Evolutionary conservation across 768 basidiomycete species (phyloP), one percentile per base, ranked within the genome.

Genomic region (Russula compacta): DNA sequence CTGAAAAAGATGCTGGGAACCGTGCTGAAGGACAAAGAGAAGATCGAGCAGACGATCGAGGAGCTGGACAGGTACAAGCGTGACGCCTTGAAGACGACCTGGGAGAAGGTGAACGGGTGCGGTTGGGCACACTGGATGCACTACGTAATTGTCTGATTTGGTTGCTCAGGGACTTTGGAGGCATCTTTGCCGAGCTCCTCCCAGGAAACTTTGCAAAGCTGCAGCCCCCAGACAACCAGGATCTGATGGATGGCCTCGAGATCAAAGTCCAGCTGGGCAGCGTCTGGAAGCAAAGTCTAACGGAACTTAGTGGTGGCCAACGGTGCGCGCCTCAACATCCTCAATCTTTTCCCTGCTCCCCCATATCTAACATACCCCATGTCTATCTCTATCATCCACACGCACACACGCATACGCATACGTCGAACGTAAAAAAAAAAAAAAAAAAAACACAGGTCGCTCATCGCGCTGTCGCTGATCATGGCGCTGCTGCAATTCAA

Each of bases 401-500:
- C 24, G 19, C 24, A 29, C 1, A 29, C 24, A 35, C 35, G n/a
- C 10, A n/a, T 17, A 33, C 48, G n/a, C 14, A 49, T 10, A 15
- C 40, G 24, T 29, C 14, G 2, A 14, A n/a, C n/a, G n/a, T n/a
- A n/a, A n/a, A n/a, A n/a, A n/a, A n/a, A n/a, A n/a, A n/a, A n/a
- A n/a, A n/a, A n/a, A n/a, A n/a, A n/a, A 29, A 11, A 35, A 42
- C 44, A 24, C 67, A 98, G 95, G 66, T 99, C 97, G 0, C 81
- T 99, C 65, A 98, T 99, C 69, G 97, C 97, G 0, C 82, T 99
- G 0, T 98, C 95, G 12, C 80, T 99, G 42, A 98, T 98, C 77
- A 95, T 99, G 94, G 89, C 97, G 0, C 83, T 99, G 17, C 84
- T 98, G n/a, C 94, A 98, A 71, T 98, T 98, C 81, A 98, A 98